Evolutionary conservation across 2,329 filamentous ascomycete species (phyloP), one percentile per base, ranked within the genome.

Genomic region (Trichophyton rubrum): DNA sequence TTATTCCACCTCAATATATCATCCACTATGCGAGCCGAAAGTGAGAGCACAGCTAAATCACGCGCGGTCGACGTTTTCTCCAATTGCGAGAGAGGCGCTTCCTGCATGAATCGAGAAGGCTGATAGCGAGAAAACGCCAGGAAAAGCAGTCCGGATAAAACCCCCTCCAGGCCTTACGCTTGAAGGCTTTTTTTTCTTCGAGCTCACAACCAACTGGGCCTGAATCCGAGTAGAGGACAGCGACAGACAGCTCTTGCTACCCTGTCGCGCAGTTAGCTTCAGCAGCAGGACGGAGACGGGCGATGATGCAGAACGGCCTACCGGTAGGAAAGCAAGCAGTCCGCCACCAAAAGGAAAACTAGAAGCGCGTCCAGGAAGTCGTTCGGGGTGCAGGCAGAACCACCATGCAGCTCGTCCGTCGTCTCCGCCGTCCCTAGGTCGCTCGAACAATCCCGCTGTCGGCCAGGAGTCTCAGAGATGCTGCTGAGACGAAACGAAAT

Each of bases 1-100:
- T 70, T 66, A 60, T 60, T 53, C 55, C 40, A 57, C 35, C 40
- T 17, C 7, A 27, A 35, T 20, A 17, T 35, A 27, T 51, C 45
- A 17, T 33, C 30, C 51, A 33, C 51, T 35, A 17, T 33, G 24
- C 15, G 17, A 33, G n/a, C 51, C 11, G 9, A 51, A 27, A 24
- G 20, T 15, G 24, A 35, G 51, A 55, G 13, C 8, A 17, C n/a
- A 11, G 51, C 15, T 15, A 33, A n/a, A 35, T 55, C 51, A 30
- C 51, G 51, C 51, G 51, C 30, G 17, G 51, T 55, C 27, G 27
- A 27, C 15, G 30, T 7, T 17, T 20, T 55, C 17, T 55, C 30
- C 51, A 55, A 55, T 55, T 33, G 51, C 11, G 40, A 43, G n/a
- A 43, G 30, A 27, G 7, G 22, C 45, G 22, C 45, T 51, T 27